Percentiles rank a stretch among this genome's conserved stretches.
phyloP scores from a whole-genome alignment of 306 rosid genomes.

The Vicia faba region DNA sequence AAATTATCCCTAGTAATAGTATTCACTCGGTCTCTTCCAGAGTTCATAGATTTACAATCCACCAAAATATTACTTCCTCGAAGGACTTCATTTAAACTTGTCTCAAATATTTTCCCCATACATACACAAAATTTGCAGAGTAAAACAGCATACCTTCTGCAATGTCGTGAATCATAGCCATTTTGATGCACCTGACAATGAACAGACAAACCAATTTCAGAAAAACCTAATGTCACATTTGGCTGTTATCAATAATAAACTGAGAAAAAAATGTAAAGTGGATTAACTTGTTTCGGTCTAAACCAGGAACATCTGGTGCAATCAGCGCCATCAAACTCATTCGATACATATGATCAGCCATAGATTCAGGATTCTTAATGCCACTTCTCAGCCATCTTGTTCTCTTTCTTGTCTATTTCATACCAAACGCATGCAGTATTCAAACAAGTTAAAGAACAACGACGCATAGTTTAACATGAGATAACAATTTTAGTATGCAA shows the following conservation, averaged over 20 bases:
- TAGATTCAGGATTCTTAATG: slow-evolving; percentile 70
- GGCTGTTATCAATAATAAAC: background rate
- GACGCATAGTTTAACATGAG: too few species aligned
- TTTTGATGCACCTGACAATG: slow-evolving; percentile 76
- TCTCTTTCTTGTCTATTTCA: slow-evolving; percentile 72
- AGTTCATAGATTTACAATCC: slow-evolving; percentile 1
- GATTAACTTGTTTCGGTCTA: slow-evolving; percentile 44
- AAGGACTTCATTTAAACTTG: background rate
- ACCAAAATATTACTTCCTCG: background rate
- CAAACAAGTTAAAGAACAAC: background rate
- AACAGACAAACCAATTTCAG: background rate
- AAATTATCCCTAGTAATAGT: too few species aligned
- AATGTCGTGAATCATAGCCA: slow-evolving; percentile 91
- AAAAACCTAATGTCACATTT: background rate
- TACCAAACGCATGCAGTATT: too few species aligned
- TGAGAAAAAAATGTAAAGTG: background rate
- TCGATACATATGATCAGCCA: slow-evolving; percentile 94
- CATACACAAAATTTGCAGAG: background rate
- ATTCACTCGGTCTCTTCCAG: slow-evolving; percentile 14
- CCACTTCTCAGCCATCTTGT: slow-evolving; percentile 78
- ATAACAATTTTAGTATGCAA: background rate
- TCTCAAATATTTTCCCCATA: slow-evolving; percentile 6
- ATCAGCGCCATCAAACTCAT: slow-evolving; percentile 91
- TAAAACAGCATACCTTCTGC: slow-evolving; percentile 68
- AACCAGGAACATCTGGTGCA: slow-evolving; percentile 74